phyloP scores from a whole-genome alignment of 2,329 filamentous ascomycete genomes.

The Scedosporium dehoogii region DNA sequence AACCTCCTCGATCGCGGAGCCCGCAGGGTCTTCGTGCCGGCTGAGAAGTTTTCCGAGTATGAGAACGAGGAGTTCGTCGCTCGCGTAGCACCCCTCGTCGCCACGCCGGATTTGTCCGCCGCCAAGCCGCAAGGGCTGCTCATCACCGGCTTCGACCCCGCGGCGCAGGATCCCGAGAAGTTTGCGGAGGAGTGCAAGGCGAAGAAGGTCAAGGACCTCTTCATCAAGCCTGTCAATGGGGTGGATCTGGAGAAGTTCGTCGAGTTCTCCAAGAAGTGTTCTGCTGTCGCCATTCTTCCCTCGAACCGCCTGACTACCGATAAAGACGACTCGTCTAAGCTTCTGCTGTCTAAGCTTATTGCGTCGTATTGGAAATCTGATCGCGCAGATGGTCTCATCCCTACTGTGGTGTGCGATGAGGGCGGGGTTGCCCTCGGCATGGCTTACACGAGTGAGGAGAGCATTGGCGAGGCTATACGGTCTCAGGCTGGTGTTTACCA shows the following conservation, averaged over 20 bases:
- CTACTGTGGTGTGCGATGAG: constrained; percentile 88
- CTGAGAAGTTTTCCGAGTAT: constrained; percentile 54
- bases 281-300: constrained; percentile 64
- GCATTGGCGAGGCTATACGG: constrained; percentile 73
- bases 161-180: constrained; percentile 25
- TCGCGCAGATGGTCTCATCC: constrained; percentile 70
- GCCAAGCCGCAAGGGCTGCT: constrained; percentile 42
- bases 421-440: constrained; percentile 74
- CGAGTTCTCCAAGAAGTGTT: constrained; percentile 35
- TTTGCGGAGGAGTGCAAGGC: constrained; percentile 35
- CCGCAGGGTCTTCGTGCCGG: constrained; percentile 70
- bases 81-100: constrained; percentile 43
- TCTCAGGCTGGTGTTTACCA: constrained; percentile 82
- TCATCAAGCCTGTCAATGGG: constrained; percentile 39
- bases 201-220: constrained; percentile 36
- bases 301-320: constrained; percentile 60
- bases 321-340: constrained; percentile 45
- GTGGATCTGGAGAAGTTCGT: constrained; percentile 36
- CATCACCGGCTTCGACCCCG: constrained; percentile 40
- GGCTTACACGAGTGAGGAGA: constrained; percentile 90
- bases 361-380: constrained; percentile 71
- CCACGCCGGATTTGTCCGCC: constrained; percentile 32
- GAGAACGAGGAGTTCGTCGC: constrained; percentile 39
- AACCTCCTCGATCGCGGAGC: constrained; percentile 79
- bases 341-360: constrained; percentile 58